Evolutionary conservation across 2,329 filamentous ascomycete genomes (phyloP), one percentile per base, ranked within the genome.

Genomic region (Cladosporium sp.): DNA sequence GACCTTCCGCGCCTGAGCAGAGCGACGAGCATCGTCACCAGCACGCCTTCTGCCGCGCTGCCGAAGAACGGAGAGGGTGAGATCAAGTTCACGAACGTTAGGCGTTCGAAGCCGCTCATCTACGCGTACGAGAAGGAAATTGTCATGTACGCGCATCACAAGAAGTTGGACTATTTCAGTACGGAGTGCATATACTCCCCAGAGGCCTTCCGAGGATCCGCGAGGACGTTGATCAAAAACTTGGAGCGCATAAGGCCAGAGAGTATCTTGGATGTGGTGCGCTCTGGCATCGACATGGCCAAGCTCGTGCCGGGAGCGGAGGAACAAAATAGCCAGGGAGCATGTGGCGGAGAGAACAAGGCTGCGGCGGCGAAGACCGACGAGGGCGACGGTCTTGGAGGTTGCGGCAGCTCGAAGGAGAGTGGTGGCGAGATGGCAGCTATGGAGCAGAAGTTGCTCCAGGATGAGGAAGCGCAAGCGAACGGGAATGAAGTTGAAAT

Each of bases 71-170:
- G 49, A 16, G 54, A 56, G 10, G 61, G 57, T 9, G 57, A 61
- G 43, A 62, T 66, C n/a, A 90, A 87, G 54, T 65, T 67, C 19
- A 93, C 89, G 55, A 89, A 95, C 56, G 92, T 96, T 59, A 95
- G 95, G 74, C 82, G 93, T 59, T 95, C 89, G 72, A 98, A 98
- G 72, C 93, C 93, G 11, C 78, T 98, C 43, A 97, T 98, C 70
- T 98, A 97, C 68, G 91, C 92, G 1, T 98, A 97, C 67, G 93
- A 98, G 68, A 98, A 98, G 73, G 93, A 98, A 68, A 98, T 98
- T 60, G 93, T 98, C 14, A 78, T 98, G 5, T 98, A 98, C 67
- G 93, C 93, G 4, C 89, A 97, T 67, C 90, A 98, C 75, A 95
- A 93, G 72, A 91, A 91, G 69, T 77, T 98, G 58, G 91, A 97